Evolutionary conservation across 305 asterid genomes (phyloP), one percentile per base, ranked within the genome.

Genomic region (Fraxinus platypoda): DNA sequence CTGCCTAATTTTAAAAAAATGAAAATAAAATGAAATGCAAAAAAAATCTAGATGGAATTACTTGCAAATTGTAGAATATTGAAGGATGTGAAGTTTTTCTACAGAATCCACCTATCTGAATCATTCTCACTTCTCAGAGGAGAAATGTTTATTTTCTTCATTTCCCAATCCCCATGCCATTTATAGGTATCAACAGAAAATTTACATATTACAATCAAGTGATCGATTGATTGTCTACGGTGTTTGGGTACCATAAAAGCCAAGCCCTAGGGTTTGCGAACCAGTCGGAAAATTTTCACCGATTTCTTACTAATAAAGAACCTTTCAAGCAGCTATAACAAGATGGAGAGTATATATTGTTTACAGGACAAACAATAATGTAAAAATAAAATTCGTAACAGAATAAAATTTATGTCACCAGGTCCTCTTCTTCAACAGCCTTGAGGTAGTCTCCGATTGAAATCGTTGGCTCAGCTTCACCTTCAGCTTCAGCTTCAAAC

Each of bases 391-490:
- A 37, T 35, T 9, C 9, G 68, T 26, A 68, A 62, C 52, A 6
- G n/a, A 33, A 66, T 15, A 49, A 28, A 19, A 74, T 9, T 74
- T 25, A 41, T 54, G 86, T 87, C 83, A 93, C 97, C 87, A 92
- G 88, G 79, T 93, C 97, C 84, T 90, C 94, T 57, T 93, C 94
- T 87, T 93, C 97, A 57, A 92, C 94, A 73, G 89, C 93, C 77
- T 90, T 77, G 33, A 92, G 91, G 84, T 91, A 92, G 83, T 92
- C 97, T 25, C 83, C 86, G 52, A 93, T 90, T 37, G 97, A 90
- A 84, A 93, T 83, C 83, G 95, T 92, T 30, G 90, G 90, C 80
- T 92, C 97, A 26, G 77, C 84, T 80, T 92, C 97, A 81, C 34
- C 88, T 34, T 89, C 94, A 81, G 19, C 88, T 71, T 91, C 97